Base-by-base conservation (phyloP, 2,329 filamentous ascomycete genomes). In the Colletotrichum sp. region DNA sequence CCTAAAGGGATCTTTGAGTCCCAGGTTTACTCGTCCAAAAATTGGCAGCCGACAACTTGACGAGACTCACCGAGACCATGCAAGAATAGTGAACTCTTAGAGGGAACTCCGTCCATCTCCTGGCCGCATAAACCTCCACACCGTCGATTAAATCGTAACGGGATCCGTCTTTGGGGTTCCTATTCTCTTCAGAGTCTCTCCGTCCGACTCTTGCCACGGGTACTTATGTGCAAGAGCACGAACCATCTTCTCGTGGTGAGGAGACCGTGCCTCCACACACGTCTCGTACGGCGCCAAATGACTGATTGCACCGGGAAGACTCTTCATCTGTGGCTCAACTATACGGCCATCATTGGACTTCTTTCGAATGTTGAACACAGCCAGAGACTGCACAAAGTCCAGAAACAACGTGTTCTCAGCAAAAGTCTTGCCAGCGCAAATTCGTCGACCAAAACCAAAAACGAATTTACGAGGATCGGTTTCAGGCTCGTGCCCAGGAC, bases 331-430 rank as follows among this genome's bases (percentile, higher is more conserved):
- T 1, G 71, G 72, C 2, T 80, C 85, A 0, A 87, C 78, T 7
- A 82, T 80, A n/a, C 79, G 81, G 0, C 85, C 88, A 21, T 84
- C 82, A 12, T 83, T 76, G 0, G 77, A 76, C 65, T 86, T 86
- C 8, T 60, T 76, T 34, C 30, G 59, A n/a, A 90, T 82, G 4
- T 85, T 80, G 70, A 91, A 91, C 0, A 86, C 86, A 0, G 89
- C 84, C 6, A 92, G 80, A 0, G 84, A 80, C 32, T 87, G 87
- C 0, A 84, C 87, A 26, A 86, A 78, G 3, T 57, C 81, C 1
- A 86, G 60, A 6, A 66, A 80, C 8, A 80, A 24, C 2, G 52
- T 71, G 9, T 72, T 59, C 5, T 79, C 79, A 0, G 79, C 78
- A 1, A 80, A 60, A 16, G 74, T 49, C 15, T 76, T 65, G 3